A percentile compares a stretch with the other conserved stretches of the same genome.
These are phyloP conservation scores for Alternaria burnsii DNA, from an alignment of 2,329 filamentous ascomycete species.

Conservation along the genomic window DNA sequence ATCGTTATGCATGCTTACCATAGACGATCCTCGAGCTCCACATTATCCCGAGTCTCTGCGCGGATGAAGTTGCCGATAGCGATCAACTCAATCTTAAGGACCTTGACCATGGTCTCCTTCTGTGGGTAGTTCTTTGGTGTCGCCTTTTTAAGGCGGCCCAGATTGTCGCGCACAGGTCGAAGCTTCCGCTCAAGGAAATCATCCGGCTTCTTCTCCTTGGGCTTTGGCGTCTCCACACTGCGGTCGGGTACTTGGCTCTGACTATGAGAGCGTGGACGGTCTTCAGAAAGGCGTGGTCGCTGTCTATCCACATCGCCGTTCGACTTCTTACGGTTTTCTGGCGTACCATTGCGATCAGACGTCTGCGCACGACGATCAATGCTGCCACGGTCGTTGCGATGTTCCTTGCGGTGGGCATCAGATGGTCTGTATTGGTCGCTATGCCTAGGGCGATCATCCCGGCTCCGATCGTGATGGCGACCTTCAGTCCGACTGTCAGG, in stretches of 20 bases:
- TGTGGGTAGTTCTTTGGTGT: slow-evolving; percentile 70
- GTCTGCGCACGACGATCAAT: slow-evolving; percentile 51
- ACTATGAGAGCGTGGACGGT: slow-evolving; percentile 44
- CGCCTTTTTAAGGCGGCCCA: slow-evolving; percentile 67
- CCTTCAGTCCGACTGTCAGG: slow-evolving; percentile 43
- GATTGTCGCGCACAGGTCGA: slow-evolving; percentile 67
- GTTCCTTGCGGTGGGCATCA: slow-evolving; percentile 50
- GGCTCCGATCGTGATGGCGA: slow-evolving; percentile 38
- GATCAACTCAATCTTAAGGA: slow-evolving; percentile 68
- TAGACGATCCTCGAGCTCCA: slow-evolving; percentile 59
- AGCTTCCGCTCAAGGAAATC: slow-evolving; percentile 62
- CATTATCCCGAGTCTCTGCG: slow-evolving; percentile 54
- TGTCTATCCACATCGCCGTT: slow-evolving; percentile 55
- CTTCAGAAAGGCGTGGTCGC: slow-evolving; percentile 58
- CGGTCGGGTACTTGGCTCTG: slow-evolving; percentile 59
- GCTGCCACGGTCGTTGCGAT: slow-evolving; percentile 43
- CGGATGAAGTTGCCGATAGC: slow-evolving; percentile 71
- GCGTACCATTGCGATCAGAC: slow-evolving; percentile 51
- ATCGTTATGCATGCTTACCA: slow-evolving; percentile 53
- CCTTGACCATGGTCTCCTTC: slow-evolving; percentile 67
- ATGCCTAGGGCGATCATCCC: slow-evolving; percentile 42
- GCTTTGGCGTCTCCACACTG: slow-evolving; percentile 40
- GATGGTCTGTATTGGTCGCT: slow-evolving; percentile 48
- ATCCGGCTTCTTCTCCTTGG: slow-evolving; percentile 49
- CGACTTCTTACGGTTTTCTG: slow-evolving; percentile 54